Percentiles rank a stretch among this genome's conserved stretches.
Evolutionary conservation across 768 basidiomycete genomes (phyloP).

Genomic region (Sporobolomyces phaffii): DNA sequence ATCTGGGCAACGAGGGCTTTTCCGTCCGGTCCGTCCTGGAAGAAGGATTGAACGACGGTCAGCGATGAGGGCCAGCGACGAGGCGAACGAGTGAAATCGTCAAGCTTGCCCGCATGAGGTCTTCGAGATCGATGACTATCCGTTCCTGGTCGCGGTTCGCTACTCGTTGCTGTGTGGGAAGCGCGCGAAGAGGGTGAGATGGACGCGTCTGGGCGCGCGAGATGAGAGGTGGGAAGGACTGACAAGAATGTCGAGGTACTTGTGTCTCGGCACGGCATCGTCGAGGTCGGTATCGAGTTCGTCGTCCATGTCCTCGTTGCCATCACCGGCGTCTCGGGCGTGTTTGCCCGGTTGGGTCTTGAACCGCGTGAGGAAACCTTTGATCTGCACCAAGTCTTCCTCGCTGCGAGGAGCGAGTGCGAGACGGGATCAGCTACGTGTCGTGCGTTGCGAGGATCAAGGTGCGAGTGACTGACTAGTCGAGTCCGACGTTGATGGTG

Average conservation of each 20-base stretch:
- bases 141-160: constrained; percentile 90
- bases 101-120: constrained; percentile 46
- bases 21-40: constrained; percentile 57
- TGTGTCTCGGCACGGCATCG: constrained; percentile 44
- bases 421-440: neutral
- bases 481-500: constrained; percentile 36
- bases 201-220: too few relatives aligned
- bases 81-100: neutral
- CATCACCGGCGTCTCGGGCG: neutral
- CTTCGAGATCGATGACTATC: constrained; percentile 81
- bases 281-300: neutral
- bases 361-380: constrained; percentile 34
- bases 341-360: constrained; percentile 22
- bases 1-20: constrained; percentile 65
- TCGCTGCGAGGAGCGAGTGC: constrained; percentile 12
- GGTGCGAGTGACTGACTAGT: constrained; percentile 29
- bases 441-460: neutral
- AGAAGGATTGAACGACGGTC: neutral
- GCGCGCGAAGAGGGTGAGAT: constrained; percentile 5
- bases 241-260: constrained; percentile 82
- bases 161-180: constrained; percentile 65
- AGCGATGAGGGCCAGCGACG: neutral
- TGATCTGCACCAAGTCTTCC: constrained; percentile 36
- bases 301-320: constrained; percentile 2
- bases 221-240: constrained; percentile 43